Percentiles rank a stretch among this genome's conserved stretches.
phyloP scores from a whole-genome alignment of 1,284 basidiomycete species.

The Crucibulum cyathiforme region DNA sequence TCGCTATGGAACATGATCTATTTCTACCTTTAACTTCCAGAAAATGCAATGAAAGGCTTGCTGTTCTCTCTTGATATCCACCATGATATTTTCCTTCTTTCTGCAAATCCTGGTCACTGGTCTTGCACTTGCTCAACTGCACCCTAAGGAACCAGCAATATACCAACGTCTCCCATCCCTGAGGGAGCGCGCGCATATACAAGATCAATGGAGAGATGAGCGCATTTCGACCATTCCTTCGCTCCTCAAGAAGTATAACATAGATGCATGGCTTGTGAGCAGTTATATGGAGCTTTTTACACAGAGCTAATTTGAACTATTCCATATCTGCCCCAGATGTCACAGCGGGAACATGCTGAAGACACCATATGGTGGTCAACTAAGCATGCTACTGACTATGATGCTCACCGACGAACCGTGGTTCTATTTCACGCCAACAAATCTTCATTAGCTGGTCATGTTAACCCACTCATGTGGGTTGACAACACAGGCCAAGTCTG shows the following conservation, averaged over 20 bases:
- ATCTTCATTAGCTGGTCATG: slow-evolving; percentile 37
- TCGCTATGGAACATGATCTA: no score
- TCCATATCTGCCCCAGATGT: slow-evolving; percentile 39
- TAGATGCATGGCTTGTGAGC: slow-evolving; percentile 52
- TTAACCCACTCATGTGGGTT: slow-evolving; percentile 54
- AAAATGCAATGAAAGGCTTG: neutral
- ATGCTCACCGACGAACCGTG: slow-evolving; percentile 55
- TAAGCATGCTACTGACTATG: slow-evolving; percentile 55
- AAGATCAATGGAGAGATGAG: slow-evolving; percentile 51
- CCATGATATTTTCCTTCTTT: neutral
- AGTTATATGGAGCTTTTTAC: neutral
- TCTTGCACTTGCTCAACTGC: slow-evolving; percentile 16
- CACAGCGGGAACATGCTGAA: slow-evolving; percentile 59
- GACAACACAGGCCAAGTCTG: slow-evolving; percentile 59
- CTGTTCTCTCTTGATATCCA: neutral
- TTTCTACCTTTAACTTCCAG: no score
- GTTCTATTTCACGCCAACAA: slow-evolving; percentile 55
- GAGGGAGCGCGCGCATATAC: slow-evolving; percentile 49
- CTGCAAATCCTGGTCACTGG: neutral
- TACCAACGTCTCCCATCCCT: slow-evolving; percentile 50
- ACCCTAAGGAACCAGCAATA: slow-evolving; percentile 40
- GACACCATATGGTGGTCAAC: slow-evolving; percentile 61
- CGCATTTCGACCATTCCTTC: slow-evolving; percentile 47
- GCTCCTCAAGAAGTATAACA: slow-evolving; percentile 49
- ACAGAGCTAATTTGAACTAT: neutral